A percentile compares a stretch with the other conserved stretches of the same genome.
Evolutionary conservation across 2,329 filamentous ascomycete genomes (phyloP).

Genomic region (Cordyceps militaris): DNA sequence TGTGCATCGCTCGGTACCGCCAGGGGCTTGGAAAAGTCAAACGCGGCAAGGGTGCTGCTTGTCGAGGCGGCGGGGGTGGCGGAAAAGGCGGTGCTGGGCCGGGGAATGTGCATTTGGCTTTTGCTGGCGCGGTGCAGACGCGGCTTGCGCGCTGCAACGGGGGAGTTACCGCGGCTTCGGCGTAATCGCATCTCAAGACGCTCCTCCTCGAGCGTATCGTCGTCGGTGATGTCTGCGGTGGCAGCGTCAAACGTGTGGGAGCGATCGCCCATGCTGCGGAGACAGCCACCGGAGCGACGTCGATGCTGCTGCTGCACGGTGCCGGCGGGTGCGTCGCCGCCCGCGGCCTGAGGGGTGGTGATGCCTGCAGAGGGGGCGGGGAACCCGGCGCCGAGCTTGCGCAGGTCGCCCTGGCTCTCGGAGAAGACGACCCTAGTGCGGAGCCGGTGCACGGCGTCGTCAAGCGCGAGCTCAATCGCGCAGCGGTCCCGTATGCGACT

Average conservation of each 20-base stretch:
- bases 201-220: slow-evolving; percentile 39
- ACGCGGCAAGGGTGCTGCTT: slow-evolving; percentile 16
- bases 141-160: slow-evolving; percentile 29
- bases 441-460: slow-evolving; percentile 63
- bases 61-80: slow-evolving; percentile 12
- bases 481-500: slow-evolving; percentile 79
- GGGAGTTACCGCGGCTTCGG: slow-evolving; percentile 20
- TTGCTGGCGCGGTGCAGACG: slow-evolving; percentile 36
- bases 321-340: slow-evolving; percentile 19
- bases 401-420: slow-evolving; percentile 54
- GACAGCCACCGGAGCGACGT: slow-evolving; percentile 43
- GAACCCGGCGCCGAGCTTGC: slow-evolving; percentile 33
- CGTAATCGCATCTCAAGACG: slow-evolving; percentile 34
- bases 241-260: slow-evolving; percentile 28
- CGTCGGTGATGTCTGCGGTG: slow-evolving; percentile 30
- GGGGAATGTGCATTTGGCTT: slow-evolving; percentile 29
- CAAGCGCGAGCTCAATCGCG: slow-evolving; percentile 79
- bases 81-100: slow-evolving; percentile 14
- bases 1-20: not conserved
- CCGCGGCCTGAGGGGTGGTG: slow-evolving; percentile 4
- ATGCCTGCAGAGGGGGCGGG: slow-evolving; percentile 17
- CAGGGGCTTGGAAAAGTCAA: slow-evolving; percentile 32
- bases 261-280: slow-evolving; percentile 33
- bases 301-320: slow-evolving; percentile 33
- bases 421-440: slow-evolving; percentile 64